Base-by-base conservation (phyloP, 306 rosid genomes). In the Lotus japonicus region DNA sequence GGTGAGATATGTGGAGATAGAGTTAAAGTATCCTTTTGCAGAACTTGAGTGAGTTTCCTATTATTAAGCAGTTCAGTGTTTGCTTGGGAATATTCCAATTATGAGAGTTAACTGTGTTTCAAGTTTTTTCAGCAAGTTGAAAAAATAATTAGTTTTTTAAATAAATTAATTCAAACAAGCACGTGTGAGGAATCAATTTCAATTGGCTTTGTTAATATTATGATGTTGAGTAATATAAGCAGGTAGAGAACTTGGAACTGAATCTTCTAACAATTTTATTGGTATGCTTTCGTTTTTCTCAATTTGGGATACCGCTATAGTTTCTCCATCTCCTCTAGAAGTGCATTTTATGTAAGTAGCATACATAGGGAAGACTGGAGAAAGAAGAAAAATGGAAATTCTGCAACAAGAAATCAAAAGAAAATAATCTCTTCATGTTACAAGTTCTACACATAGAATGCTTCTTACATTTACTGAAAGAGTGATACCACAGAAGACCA, bases 401-500 rank as follows among this genome's bases (percentile, higher is more conserved):
- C 59, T 46, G 45, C 36, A 46, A 13, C 60, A 60, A 38, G 44
- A 26, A 33, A 62, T 23, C 36, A 63, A 35, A 35, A 26, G 31
- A 26, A 26, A 31, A 31, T 31, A 31, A 31, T 31, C 6, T 31
- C 36, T 31, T 31, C 36, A 31, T 31, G 36, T 31, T 31, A 31
- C 54, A 73, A 68, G 51, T 59, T 71, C 26, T n/a, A 14, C 8
- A 49, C 23, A 50, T 39, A 23, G 28, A 19, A 55, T 70, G 68
- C 52, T 64, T 70, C 73, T 72, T 72, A 57, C 63, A 56, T 63
- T 44, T 52, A 33, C 41, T 39, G 14, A 52, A 72, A 60, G 50
- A 68, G 36, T 31, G 23, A 41, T 31, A 23, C 63, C 13, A 60
- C 42, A 67, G 48, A 58, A 44, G 61, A 69, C 49, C 19, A 51